Conservation (phyloP, 169 alveolate genomes). For the Toxoplasma gondii region DNA sequence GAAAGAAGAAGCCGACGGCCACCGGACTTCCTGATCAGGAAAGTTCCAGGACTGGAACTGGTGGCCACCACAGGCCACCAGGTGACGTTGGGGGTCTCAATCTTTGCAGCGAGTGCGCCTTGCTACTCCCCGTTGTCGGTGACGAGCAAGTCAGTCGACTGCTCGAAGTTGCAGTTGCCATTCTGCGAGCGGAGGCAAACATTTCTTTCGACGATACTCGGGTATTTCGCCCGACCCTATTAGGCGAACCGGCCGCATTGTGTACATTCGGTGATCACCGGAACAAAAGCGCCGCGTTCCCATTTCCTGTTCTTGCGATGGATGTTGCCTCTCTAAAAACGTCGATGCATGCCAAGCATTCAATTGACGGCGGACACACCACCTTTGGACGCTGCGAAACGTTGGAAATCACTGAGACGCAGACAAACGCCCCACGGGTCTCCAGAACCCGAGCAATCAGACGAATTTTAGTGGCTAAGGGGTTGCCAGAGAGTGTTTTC, state of each 20-base stretch:
- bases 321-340: neutral
- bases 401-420: neutral
- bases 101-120: neutral
- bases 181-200: neutral
- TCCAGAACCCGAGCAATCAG: neutral
- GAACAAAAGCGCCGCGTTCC: neutral
- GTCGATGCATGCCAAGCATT: neutral
- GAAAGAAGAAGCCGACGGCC: neutral
- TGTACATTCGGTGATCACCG: too few species aligned
- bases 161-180: neutral
- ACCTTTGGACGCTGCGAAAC: neutral
- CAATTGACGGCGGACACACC: neutral
- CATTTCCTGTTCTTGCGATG: neutral
- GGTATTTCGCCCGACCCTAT: neutral
- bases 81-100: neutral
- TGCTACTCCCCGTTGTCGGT: neutral
- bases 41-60: neutral
- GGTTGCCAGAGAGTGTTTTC: slow-evolving; percentile 7
- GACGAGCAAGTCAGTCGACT: neutral
- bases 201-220: neutral
- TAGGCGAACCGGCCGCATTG: neutral
- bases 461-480: neutral
- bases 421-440: neutral
- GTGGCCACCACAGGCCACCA: neutral
- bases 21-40: neutral